These are phyloP conservation scores for Millerozyma miso DNA, from an alignment of 805 yeast genomes.

Conservation along the genomic window DNA sequence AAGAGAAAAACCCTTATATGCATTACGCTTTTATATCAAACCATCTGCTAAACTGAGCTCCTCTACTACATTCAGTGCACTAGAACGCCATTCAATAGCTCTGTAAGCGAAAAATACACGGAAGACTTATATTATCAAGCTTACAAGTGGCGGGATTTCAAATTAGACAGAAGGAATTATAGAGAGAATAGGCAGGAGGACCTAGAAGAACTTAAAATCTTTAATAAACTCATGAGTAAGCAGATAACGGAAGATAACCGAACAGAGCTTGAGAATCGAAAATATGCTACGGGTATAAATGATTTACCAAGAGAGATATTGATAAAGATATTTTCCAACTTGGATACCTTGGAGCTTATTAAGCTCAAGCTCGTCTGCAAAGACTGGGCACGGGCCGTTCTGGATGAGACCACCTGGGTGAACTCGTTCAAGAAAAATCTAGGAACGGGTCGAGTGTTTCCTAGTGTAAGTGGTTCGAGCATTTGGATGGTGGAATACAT, in stretches of 20 bases:
- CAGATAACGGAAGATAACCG: not conserved
- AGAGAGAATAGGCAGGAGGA: not conserved
- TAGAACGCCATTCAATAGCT: not conserved
- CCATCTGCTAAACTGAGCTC: too few relatives aligned
- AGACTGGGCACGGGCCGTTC: slow-evolving; percentile 43
- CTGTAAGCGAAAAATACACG: not conserved
- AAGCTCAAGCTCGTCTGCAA: slow-evolving; percentile 43
- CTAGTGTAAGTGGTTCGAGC: slow-evolving; percentile 41
- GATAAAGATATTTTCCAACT: slow-evolving; percentile 39
- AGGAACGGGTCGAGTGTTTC: slow-evolving; percentile 33
- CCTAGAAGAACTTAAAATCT: not conserved
- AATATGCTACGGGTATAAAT: slow-evolving; percentile 14
- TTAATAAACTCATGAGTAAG: not conserved
- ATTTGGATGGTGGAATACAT: slow-evolving; percentile 48
- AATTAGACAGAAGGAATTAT: too few relatives aligned
- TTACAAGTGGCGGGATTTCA: too few relatives aligned
- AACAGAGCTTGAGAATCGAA: not conserved
- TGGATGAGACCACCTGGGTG: slow-evolving; percentile 46
- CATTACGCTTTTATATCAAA: not conserved
- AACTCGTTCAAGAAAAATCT: slow-evolving; percentile 40
- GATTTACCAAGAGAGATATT: slow-evolving; percentile 47
- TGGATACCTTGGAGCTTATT: slow-evolving; percentile 43
- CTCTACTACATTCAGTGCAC: too few relatives aligned
- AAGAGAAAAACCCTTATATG: not conserved
- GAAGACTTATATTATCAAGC: too few relatives aligned